A percentile compares a stretch with the other conserved stretches of the same genome.
phyloP scores from a whole-genome alignment of 306 rosid genomes.

The Trifolium fragiferum region DNA sequence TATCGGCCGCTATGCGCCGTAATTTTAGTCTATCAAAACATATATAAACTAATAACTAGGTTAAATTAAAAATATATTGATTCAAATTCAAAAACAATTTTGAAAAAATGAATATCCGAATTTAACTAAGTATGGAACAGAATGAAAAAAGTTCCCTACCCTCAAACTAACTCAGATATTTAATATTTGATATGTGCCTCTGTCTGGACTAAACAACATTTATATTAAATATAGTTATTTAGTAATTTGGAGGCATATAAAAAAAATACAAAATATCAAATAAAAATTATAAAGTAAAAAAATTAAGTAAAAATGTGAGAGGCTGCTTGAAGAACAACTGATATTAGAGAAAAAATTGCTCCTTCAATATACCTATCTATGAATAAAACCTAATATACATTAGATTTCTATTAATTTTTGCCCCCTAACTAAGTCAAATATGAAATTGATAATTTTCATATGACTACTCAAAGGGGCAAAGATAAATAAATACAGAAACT shows the following conservation, averaged over 20 bases:
- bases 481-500: not conserved
- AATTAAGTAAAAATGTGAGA: slow-evolving; percentile 23
- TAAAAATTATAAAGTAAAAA: not conserved
- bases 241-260: slow-evolving; percentile 43
- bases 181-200: slow-evolving; percentile 39
- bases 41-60: too few relatives aligned
- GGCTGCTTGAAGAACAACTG: slow-evolving; percentile 39
- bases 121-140: slow-evolving; percentile 34
- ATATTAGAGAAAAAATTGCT: slow-evolving; percentile 4
- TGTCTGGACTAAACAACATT: slow-evolving; percentile 40
- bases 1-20: too few relatives aligned
- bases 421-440: slow-evolving; percentile 43
- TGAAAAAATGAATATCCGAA: slow-evolving; percentile 36
- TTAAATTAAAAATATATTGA: too few relatives aligned
- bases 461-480: slow-evolving; percentile 45
- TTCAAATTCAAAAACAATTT: not conserved
- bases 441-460: slow-evolving; percentile 21
- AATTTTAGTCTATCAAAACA: too few relatives aligned
- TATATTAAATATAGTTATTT: not conserved
- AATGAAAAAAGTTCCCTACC: slow-evolving; percentile 14
- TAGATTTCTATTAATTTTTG: slow-evolving; percentile 26
- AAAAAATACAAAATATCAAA: not conserved
- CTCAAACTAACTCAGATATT: slow-evolving; percentile 22
- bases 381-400: slow-evolving; percentile 11
- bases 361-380: slow-evolving; percentile 39